A percentile compares a stretch with the other conserved stretches of the same genome.
Evolutionary conservation across 2,329 filamentous ascomycete species (phyloP).

Genomic region (Colletotrichum kahawae): DNA sequence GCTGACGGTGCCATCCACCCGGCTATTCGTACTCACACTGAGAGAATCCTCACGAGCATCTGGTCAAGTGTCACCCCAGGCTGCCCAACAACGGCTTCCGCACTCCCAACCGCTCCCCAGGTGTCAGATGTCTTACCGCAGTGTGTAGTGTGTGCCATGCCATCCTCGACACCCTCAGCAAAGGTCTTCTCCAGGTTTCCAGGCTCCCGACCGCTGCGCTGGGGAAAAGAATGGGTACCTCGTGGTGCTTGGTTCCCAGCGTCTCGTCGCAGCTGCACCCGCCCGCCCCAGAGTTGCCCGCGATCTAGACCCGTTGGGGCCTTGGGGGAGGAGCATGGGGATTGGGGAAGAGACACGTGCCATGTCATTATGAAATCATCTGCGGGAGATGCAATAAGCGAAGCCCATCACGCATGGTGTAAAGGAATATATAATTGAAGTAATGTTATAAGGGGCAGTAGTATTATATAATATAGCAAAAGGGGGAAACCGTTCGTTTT

Average conservation of each 20-base stretch:
- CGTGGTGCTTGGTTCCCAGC: neutral
- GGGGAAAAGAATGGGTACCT: slow-evolving; percentile 1
- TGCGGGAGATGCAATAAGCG: neutral
- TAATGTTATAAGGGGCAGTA: too few relatives aligned
- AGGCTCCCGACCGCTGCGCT: neutral
- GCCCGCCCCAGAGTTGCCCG: slow-evolving; percentile 5
- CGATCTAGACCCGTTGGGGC: neutral
- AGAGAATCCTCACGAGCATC: slow-evolving; percentile 12
- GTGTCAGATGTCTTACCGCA: slow-evolving; percentile 15
- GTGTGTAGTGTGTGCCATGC: neutral
- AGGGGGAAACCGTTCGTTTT: too few relatives aligned
- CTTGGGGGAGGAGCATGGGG: neutral
- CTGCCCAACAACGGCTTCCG: slow-evolving; percentile 1
- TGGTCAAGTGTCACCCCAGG: slow-evolving; percentile 16
- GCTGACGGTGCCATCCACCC: slow-evolving; percentile 17
- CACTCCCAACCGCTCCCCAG: neutral
- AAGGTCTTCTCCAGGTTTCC: neutral
- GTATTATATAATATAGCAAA: too few relatives aligned
- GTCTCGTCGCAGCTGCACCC: neutral
- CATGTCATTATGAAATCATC: slow-evolving; percentile 11
- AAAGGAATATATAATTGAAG: too few relatives aligned
- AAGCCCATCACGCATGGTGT: neutral
- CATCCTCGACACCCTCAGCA: slow-evolving; percentile 10
- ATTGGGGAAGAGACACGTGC: slow-evolving; percentile 7
- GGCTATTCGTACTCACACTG: neutral